Evolutionary conservation across 768 basidiomycete genomes (phyloP), one percentile per base, ranked within the genome.

Genomic region (Mycena latifolia): DNA sequence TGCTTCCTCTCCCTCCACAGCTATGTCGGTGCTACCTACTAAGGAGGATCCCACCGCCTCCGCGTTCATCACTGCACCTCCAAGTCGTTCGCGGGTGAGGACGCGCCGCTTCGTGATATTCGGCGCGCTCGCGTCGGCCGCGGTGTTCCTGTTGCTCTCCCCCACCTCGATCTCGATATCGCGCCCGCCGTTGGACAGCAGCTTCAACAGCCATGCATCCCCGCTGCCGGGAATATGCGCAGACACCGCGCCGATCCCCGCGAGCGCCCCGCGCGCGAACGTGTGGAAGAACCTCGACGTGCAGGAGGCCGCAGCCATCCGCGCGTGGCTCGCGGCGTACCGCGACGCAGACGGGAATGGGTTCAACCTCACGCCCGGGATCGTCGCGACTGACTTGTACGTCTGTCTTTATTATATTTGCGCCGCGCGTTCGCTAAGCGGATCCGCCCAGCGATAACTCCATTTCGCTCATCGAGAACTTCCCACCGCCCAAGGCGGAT

Each of bases 221-320:
- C n/a, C 55, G 29, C 37, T 57, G 5, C 68, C 69, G 1, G 56
- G 61, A 3, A 9, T 50, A 14, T 70, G 69, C 22, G 69, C 65
- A 18, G 69, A 70, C 35, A 66, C 61, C 18, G 29, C 64, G 27
- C 56, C 69, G 39, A 57, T 70, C 11, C 56, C 56, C 10, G 28
- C 47, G n/a, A 58, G 45, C 9, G 69, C 69, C 28, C 69, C 69
- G 25, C 61, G 29, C n/a, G 8, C 45, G 2, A 70, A 70, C 43
- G 69, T 70, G 39, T 70, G 69, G 69, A 58, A 61, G 69, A 70
- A 70, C 35, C 55, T 70, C 24, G 65, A 66, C 53, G 65, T 70
- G 22, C 61, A 66, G n/a, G 69, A 70, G 24, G 69, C 58, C 5
- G 57, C 41, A 11, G 65, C 61, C 12, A 70, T 70, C 33, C 64